Percentiles rank a stretch among this genome's conserved stretches.
These are phyloP conservation scores for Syzygium grande DNA, from an alignment of 345 rosid species.

Conservation along the genomic window DNA sequence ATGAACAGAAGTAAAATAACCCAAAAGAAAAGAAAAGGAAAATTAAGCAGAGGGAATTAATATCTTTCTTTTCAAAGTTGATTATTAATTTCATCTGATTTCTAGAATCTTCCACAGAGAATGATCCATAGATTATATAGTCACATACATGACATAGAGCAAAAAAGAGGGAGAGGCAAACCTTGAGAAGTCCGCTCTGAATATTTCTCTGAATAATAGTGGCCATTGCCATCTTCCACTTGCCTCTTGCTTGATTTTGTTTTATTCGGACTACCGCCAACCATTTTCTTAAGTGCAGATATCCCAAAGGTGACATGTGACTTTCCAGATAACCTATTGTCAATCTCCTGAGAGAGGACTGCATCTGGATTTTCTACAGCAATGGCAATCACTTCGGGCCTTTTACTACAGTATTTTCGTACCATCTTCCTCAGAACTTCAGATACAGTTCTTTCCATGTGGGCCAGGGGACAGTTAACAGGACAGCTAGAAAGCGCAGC, in stretches of 20 bases:
- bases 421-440: slow-evolving; percentile 89
- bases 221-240: slow-evolving; percentile 15
- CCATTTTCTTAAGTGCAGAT: slow-evolving; percentile 46
- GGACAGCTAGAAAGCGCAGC: slow-evolving; percentile 92
- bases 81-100: neutral
- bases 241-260: slow-evolving; percentile 17
- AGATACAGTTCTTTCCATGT: slow-evolving; percentile 85
- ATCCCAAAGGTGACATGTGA: slow-evolving; percentile 43
- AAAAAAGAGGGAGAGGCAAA: slow-evolving; percentile 8
- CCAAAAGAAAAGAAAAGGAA: neutral
- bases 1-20: neutral
- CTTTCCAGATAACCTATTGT: slow-evolving; percentile 52
- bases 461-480: slow-evolving; percentile 71
- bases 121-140: neutral
- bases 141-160: neutral
- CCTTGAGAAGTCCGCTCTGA: slow-evolving; percentile 32
- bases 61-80: neutral
- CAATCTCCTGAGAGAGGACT: slow-evolving; percentile 68
- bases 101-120: neutral
- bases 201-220: slow-evolving; percentile 8
- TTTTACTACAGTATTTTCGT: slow-evolving; percentile 88
- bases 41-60: neutral
- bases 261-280: slow-evolving; percentile 31
- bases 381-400: slow-evolving; percentile 86
- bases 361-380: slow-evolving; percentile 77